A percentile compares a stretch with the other conserved stretches of the same genome.
These are phyloP conservation scores for Ogataea polymorpha DNA, from an alignment of 805 yeast genomes.

Conservation along the genomic window DNA sequence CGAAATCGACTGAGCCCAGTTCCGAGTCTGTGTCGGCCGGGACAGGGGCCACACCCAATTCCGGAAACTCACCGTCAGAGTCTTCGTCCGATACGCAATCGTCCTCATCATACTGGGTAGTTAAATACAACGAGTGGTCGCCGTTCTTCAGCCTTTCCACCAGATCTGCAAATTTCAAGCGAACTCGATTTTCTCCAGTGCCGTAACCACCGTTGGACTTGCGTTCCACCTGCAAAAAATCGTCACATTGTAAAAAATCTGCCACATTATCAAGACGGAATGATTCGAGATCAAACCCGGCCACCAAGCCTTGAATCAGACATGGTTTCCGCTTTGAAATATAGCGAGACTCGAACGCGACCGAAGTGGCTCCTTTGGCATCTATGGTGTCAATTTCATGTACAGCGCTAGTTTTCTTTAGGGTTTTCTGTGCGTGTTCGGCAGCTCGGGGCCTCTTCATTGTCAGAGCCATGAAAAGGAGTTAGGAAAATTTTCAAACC, in stretches of 20 bases:
- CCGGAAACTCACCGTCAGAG: slow-evolving; percentile 24
- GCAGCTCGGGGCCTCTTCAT: slow-evolving; percentile 2
- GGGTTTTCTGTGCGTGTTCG: neutral
- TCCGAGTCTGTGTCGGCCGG: slow-evolving; percentile 28
- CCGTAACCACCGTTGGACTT: slow-evolving; percentile 65
- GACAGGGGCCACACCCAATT: neutral
- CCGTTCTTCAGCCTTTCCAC: slow-evolving; percentile 40
- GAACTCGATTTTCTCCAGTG: slow-evolving; percentile 52
- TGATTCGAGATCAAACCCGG: slow-evolving; percentile 32
- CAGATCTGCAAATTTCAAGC: slow-evolving; percentile 49
- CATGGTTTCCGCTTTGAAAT: slow-evolving; percentile 48
- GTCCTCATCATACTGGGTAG: slow-evolving; percentile 64
- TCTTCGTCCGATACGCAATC: slow-evolving; percentile 26
- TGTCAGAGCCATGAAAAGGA: neutral
- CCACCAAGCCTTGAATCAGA: slow-evolving; percentile 39
- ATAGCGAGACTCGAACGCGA: slow-evolving; percentile 38
- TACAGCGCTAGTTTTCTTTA: neutral
- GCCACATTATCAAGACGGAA: slow-evolving; percentile 38
- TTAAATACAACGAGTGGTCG: slow-evolving; percentile 51
- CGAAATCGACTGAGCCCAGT: slow-evolving; percentile 40
- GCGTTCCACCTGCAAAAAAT: slow-evolving; percentile 52
- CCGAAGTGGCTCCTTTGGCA: slow-evolving; percentile 16
- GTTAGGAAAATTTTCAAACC: slow-evolving; percentile 3
- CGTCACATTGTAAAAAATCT: slow-evolving; percentile 31
- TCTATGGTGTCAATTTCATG: slow-evolving; percentile 6